These are phyloP conservation scores for Solanum chiquidenum DNA, from an alignment of 257 asterid genomes.

Conservation along the genomic window DNA sequence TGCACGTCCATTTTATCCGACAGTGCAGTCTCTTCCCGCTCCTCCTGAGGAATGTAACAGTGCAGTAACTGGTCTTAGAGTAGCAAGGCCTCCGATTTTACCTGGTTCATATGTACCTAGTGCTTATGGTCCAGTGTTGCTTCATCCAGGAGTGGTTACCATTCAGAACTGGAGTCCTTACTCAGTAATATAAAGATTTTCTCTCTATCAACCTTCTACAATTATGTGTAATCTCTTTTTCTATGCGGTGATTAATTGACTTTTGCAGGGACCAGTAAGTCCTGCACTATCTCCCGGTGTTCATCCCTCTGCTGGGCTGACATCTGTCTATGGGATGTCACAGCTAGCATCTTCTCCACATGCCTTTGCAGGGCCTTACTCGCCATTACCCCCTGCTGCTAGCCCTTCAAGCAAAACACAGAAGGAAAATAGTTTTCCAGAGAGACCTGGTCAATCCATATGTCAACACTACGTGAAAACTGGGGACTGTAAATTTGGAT, in stretches of 20 bases:
- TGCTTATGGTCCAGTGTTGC: constrained; percentile 69
- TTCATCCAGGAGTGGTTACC: constrained; percentile 64
- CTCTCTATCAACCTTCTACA: neutral
- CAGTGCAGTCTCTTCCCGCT: constrained; percentile 66
- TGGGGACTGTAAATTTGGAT: constrained; percentile 83
- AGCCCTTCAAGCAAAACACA: constrained; percentile 27
- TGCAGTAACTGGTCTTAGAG: constrained; percentile 36
- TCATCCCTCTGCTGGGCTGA: constrained; percentile 39
- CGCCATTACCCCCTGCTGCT: constrained; percentile 32
- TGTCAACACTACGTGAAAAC: constrained; percentile 79
- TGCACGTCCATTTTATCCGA: constrained; percentile 86
- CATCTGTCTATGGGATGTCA: constrained; percentile 50
- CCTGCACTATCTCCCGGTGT: constrained; percentile 60
- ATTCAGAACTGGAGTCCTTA: constrained; percentile 72
- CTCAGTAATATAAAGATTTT: constrained; percentile 27
- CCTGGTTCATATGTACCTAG: constrained; percentile 63
- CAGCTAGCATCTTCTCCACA: constrained; percentile 50
- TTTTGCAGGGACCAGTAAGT: constrained; percentile 52
- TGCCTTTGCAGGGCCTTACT: constrained; percentile 41
- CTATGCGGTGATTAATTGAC: constrained; percentile 9
- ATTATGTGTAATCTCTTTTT: neutral
- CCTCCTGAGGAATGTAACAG: constrained; percentile 46
- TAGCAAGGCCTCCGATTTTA: constrained; percentile 59
- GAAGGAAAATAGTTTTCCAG: constrained; percentile 55
- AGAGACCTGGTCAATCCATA: constrained; percentile 65